phyloP scores from a whole-genome alignment of 2,329 filamentous ascomycete genomes.

The Stachybotrys echinatus region DNA sequence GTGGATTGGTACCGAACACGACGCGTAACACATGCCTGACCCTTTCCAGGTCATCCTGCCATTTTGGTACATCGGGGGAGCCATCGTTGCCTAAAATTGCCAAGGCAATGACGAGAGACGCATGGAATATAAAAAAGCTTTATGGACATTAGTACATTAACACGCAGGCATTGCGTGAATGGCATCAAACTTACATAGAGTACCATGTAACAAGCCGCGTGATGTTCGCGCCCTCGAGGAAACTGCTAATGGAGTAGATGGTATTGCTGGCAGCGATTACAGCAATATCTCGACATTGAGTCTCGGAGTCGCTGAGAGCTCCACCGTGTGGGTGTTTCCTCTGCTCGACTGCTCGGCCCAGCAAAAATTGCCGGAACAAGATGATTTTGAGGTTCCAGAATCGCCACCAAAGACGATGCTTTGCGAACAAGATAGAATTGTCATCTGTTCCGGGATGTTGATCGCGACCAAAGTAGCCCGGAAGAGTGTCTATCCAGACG shows the following conservation, averaged over 20 bases:
- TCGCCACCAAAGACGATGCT: slow-evolving; percentile 23
- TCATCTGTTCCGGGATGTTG: slow-evolving; percentile 33
- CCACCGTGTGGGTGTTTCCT: slow-evolving; percentile 4
- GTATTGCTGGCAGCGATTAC: slow-evolving; percentile 19
- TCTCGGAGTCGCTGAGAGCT: slow-evolving; percentile 10
- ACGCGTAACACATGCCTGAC: slow-evolving; percentile 16
- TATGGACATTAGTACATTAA: background rate
- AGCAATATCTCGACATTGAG: slow-evolving; percentile 14
- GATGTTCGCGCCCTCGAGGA: slow-evolving; percentile 10
- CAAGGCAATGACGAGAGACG: slow-evolving; percentile 21
- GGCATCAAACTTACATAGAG: slow-evolving; percentile 15
- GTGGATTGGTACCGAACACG: slow-evolving; percentile 14
- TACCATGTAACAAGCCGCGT: slow-evolving; percentile 24
- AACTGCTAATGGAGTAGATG: slow-evolving; percentile 18
- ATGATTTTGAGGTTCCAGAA: slow-evolving; percentile 26
- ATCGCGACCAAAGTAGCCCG: slow-evolving; percentile 33
- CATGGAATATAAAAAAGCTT: slow-evolving; percentile 25
- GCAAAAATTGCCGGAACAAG: slow-evolving; percentile 20
- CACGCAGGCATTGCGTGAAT: background rate
- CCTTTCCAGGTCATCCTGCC: slow-evolving; percentile 21
- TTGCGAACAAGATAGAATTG: slow-evolving; percentile 16
- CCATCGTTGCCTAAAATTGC: slow-evolving; percentile 19
- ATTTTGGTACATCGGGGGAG: slow-evolving; percentile 15
- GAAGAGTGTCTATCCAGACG: slow-evolving; percentile 22
- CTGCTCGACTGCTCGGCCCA: slow-evolving; percentile 16